A percentile compares a stretch with the other conserved stretches of the same genome.
These are phyloP conservation scores for Sordariomycetes sp. DNA, from an alignment of 2,329 filamentous ascomycete genomes.

Conservation along the genomic window DNA sequence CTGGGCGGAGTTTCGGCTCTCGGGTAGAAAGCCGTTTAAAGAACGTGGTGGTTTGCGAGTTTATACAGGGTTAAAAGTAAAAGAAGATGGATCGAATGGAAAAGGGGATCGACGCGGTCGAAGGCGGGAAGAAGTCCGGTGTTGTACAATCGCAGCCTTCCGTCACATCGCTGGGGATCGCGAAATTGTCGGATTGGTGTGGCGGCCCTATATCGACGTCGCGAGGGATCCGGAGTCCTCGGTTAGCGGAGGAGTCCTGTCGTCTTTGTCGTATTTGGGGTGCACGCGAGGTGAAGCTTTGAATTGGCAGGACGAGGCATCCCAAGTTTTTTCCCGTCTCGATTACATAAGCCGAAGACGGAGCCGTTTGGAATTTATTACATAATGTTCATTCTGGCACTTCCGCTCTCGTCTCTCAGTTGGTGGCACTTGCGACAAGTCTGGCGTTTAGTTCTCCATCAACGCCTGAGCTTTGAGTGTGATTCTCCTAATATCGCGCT, in stretches of 20 bases:
- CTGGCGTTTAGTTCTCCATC: too few relatives aligned
- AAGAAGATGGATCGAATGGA: background rate
- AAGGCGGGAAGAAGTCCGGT: background rate
- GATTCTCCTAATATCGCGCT: too few relatives aligned
- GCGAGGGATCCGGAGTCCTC: background rate
- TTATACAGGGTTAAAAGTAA: background rate
- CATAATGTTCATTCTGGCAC: too few relatives aligned
- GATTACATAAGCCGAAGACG: background rate
- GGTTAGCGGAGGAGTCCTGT: background rate
- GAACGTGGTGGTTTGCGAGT: background rate
- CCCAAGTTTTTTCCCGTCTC: background rate
- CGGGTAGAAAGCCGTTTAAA: background rate
- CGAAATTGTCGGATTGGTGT: too few relatives aligned
- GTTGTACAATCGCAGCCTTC: background rate
- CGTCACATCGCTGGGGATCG: background rate
- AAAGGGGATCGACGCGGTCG: background rate
- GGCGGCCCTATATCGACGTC: too few relatives aligned
- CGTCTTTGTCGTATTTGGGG: background rate
- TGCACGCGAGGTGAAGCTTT: background rate
- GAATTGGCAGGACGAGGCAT: background rate
- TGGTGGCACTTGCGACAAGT: too few relatives aligned
- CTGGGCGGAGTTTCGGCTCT: background rate
- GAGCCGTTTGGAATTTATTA: too few relatives aligned
- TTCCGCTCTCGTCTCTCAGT: too few relatives aligned
- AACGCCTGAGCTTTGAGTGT: too few relatives aligned